Conservation (phyloP, 108 stramenopile species). For the Nitzschia sp. region DNA sequence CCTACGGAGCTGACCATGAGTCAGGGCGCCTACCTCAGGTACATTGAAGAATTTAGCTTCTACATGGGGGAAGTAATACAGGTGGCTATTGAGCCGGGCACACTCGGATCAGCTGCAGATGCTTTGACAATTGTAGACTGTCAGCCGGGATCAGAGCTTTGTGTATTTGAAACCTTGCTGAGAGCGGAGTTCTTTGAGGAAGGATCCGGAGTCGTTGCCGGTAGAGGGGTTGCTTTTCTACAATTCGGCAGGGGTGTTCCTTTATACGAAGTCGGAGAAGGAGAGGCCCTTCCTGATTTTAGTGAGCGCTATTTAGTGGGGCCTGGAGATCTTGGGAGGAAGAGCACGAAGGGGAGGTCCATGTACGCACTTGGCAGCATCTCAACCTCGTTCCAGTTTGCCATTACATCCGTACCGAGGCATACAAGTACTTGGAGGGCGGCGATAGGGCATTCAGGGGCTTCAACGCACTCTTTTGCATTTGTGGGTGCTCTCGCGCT, state of each 20-base stretch:
- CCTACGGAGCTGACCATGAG: background rate
- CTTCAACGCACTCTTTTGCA: too few relatives aligned
- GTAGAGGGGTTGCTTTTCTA: background rate
- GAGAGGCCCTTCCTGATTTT: too few relatives aligned
- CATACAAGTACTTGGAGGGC: too few relatives aligned
- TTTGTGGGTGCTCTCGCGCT: too few relatives aligned
- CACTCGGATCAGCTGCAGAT: background rate
- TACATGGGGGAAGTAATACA: background rate
- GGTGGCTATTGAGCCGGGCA: background rate
- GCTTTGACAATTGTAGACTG: background rate
- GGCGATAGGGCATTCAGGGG: too few relatives aligned
- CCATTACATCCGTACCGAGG: too few relatives aligned
- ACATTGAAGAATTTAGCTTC: constrained; percentile 5
- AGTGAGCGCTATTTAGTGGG: too few relatives aligned
- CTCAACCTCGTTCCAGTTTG: too few relatives aligned
- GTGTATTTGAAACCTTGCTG: constrained; percentile 5
- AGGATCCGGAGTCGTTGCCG: background rate
- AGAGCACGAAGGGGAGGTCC: too few relatives aligned
- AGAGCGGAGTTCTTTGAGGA: background rate
- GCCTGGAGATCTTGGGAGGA: too few relatives aligned
- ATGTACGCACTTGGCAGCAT: too few relatives aligned
- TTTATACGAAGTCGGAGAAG: too few relatives aligned
- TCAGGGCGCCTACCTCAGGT: background rate
- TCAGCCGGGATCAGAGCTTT: background rate
- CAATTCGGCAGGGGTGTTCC: background rate